Base-by-base conservation (phyloP, 768 basidiomycete species). In the Leccinum variicolor region DNA sequence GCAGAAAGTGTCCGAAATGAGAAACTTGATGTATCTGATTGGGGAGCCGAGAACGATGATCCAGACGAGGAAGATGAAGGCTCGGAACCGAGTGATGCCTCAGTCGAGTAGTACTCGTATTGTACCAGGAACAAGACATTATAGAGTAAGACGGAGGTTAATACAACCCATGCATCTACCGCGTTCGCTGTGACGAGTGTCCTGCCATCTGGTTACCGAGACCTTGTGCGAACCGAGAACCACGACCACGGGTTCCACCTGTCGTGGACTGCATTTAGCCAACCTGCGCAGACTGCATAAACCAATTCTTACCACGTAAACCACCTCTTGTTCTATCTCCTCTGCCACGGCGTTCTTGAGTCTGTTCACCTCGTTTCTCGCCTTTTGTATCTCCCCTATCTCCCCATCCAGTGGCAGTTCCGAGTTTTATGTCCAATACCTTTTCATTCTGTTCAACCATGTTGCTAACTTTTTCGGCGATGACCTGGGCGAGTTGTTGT, bases 381-480 rank as follows among this genome's bases (percentile, higher is more conserved):
- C 85, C 86, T 68, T 91, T 89, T 6, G 63, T 57, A 26, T 68
- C 67, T 23, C 70, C 76, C 15, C 86, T 86, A 61, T 90, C 89
- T 29, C 76, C 79, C 69, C 72, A 72, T 39, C 64, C 80, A 36
- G 77, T 72, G 36, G 77, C 73, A 5, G 82, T 82, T 52, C 93
- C 92, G 64, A 94, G 83, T 71, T 94, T 95, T 62, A 79, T 68
- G 70, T 97, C 94, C 48, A 97, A 75, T 1, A 83, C 77, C 77
- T 95, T 96, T 74, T 98, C 94, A 66, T 93, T 96, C 64, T 91
- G 89, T 67, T 98, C 94, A 6, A 94, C 86, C 83, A 98, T 80
- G 19, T 81, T 79, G 25, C 81, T 85, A 19, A 95, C 82, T 74
- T 92, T 92, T 65, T 98, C 95, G 6, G 96, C 89, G 45, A 99